Evolutionary conservation across 768 basidiomycete species (phyloP), one percentile per base, ranked within the genome.

Genomic region (Amanita subjunquillea): DNA sequence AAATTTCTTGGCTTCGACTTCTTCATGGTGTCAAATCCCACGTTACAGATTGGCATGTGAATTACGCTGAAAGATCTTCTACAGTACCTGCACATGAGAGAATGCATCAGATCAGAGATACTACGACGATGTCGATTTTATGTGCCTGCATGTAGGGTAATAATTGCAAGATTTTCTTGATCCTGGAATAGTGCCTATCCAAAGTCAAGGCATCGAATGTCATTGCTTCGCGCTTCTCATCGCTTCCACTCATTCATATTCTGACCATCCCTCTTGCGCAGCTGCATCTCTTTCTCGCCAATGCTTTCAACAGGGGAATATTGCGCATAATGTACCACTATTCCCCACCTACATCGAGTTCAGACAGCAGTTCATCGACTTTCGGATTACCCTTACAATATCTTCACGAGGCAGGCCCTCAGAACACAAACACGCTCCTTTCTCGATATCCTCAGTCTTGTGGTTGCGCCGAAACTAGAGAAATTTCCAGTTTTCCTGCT

Each of bases 21-120:
- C 53, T 34, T 37, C 42, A 51, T 38, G 48, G 57, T 60, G 58
- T 60, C 58, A 62, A 52, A 54, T 53, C 56, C 36, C 30, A 48
- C 43, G 25, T 36, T 29, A 55, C 50, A 40, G 43, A 46, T 27
- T 45, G 51, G 43, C 42, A 37, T 42, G 22, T 53, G 25, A 22
- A 44, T 44, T 43, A 15, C 41, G 41, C 8, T 32, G 30, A 32
- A 53, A 23, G 43, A 46, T 13, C 17, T 44, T 27, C 39, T 43
- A 20, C 25, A 47, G n/a, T 34, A 43, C 42, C 30, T 46, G 43
- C 23, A 29, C 13, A 32, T 53, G 23, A 41, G 44, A 53, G 17
- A 46, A 38, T 53, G 43, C 41, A 23, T 53, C 51, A 43, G 43
- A 46, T 53, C 36, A 38, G 29, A 46, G 42, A 36, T 22, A 22